Evolutionary conservation across 768 basidiomycete species (phyloP).

Genomic region (Suillus hirtellus): DNA sequence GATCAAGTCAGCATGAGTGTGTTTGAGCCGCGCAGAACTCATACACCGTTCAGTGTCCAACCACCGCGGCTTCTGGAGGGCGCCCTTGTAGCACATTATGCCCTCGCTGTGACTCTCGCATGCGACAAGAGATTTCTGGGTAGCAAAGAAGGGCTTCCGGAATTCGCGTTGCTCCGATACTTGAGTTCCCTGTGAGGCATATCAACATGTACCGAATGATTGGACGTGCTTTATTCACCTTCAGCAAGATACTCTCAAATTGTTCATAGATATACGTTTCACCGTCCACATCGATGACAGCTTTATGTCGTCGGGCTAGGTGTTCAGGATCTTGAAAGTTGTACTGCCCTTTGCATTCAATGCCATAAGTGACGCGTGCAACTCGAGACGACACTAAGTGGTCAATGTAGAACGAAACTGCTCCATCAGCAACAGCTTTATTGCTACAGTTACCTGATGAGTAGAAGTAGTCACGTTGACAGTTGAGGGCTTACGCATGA

Average conservation of each 20-base stretch:
- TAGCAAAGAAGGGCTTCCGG: not conserved
- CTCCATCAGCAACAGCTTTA: conserved; percentile 55
- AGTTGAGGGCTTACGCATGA: conserved; percentile 41
- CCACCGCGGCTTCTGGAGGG: conserved; percentile 8
- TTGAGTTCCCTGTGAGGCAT: conserved; percentile 25
- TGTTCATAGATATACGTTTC: conserved; percentile 28
- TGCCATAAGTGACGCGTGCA: conserved; percentile 42
- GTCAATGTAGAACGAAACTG: conserved; percentile 40
- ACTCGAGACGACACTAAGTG: conserved; percentile 46
- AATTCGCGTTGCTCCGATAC: conserved; percentile 16
- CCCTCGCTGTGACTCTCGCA: not conserved
- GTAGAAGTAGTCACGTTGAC: not conserved
- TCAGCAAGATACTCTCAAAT: conserved; percentile 41
- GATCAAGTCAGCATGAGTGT: not conserved
- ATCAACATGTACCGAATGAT: conserved; percentile 4
- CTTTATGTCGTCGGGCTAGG: conserved; percentile 25
- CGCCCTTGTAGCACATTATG: conserved; percentile 15
- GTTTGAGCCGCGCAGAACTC: not conserved
- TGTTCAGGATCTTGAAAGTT: conserved; percentile 39
- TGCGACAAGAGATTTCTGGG: not conserved
- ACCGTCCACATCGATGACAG: conserved; percentile 28
- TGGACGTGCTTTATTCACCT: conserved; percentile 21
- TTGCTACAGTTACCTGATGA: conserved; percentile 25
- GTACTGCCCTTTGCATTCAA: conserved; percentile 30
- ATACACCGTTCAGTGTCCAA: conserved; percentile 11